phyloP scores from a whole-genome alignment of 2,329 filamentous ascomycete species.

The Pseudogymnoascus sp. region DNA sequence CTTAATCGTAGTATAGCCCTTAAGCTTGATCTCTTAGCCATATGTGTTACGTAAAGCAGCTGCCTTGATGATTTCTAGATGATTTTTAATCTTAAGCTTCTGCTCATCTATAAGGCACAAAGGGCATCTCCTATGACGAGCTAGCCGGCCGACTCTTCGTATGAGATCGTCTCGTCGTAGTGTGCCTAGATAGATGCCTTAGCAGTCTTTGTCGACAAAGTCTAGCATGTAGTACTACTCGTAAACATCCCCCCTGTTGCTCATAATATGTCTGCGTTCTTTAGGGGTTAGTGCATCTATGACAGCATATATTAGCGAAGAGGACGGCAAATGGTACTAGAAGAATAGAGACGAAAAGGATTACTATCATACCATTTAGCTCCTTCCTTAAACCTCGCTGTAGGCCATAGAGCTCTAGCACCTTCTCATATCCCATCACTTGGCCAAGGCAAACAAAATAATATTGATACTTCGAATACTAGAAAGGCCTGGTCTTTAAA shows the following conservation, averaged over 20 bases:
- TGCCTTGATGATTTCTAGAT: constrained; percentile 15
- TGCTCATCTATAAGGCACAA: constrained; percentile 14
- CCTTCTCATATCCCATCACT: constrained; percentile 20
- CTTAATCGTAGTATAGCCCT: constrained; percentile 16
- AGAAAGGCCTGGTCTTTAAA: constrained; percentile 23
- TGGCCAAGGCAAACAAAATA: constrained; percentile 28
- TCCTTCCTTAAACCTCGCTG: constrained; percentile 20
- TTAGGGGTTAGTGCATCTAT: constrained; percentile 18
- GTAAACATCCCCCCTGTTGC: constrained; percentile 16
- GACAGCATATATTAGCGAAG: constrained; percentile 11
- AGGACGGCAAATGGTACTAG: background rate
- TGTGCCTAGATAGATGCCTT: constrained; percentile 18
- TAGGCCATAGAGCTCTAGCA: constrained; percentile 22
- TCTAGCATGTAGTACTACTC: constrained; percentile 17
- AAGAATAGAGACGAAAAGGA: background rate
- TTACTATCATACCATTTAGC: constrained; percentile 19
- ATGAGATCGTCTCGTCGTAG: constrained; percentile 14
- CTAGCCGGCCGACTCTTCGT: constrained; percentile 11
- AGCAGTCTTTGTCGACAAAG: constrained; percentile 17
- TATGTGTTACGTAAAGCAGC: constrained; percentile 10
- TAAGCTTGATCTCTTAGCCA: constrained; percentile 14
- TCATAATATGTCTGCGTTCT: constrained; percentile 18
- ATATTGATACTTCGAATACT: constrained; percentile 35
- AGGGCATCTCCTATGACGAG: constrained; percentile 13
- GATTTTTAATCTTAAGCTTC: constrained; percentile 16